Percentiles rank a stretch among this genome's conserved stretches.
These are phyloP conservation scores for Ceratocystis eucalypticola DNA, from an alignment of 2,329 filamentous ascomycete species.

Conservation along the genomic window DNA sequence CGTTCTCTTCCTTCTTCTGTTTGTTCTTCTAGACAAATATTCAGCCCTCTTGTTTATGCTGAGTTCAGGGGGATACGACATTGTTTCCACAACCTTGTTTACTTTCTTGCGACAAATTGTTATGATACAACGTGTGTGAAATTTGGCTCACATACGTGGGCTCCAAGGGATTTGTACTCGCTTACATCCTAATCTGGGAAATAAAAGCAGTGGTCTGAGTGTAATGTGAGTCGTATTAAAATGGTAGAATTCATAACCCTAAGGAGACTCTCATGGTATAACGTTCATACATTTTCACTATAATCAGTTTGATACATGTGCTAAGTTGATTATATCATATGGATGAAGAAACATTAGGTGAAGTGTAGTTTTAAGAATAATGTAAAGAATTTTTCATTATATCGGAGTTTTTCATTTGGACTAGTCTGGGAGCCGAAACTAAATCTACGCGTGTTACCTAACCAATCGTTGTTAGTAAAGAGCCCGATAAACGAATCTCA, in stretches of 20 bases:
- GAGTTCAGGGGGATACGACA: neutral
- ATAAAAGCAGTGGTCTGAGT: too few relatives aligned
- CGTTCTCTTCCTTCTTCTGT: conserved; percentile 6
- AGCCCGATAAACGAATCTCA: neutral
- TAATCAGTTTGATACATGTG: too few relatives aligned
- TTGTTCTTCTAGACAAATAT: conserved; percentile 2
- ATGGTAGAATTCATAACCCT: too few relatives aligned
- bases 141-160: neutral
- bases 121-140: neutral
- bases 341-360: too few relatives aligned
- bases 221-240: too few relatives aligned
- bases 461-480: neutral
- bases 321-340: too few relatives aligned
- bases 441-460: neutral
- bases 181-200: neutral
- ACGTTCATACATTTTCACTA: too few relatives aligned
- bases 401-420: neutral
- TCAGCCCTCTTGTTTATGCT: neutral
- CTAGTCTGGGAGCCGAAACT: neutral
- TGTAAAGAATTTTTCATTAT: neutral
- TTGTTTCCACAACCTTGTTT: neutral
- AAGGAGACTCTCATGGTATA: too few relatives aligned
- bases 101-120: neutral
- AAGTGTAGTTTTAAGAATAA: too few relatives aligned
- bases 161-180: neutral